Evolutionary conservation across 257 asterid species (phyloP), one percentile per base, ranked within the genome.

Genomic region (Eucommia ulmoides): DNA sequence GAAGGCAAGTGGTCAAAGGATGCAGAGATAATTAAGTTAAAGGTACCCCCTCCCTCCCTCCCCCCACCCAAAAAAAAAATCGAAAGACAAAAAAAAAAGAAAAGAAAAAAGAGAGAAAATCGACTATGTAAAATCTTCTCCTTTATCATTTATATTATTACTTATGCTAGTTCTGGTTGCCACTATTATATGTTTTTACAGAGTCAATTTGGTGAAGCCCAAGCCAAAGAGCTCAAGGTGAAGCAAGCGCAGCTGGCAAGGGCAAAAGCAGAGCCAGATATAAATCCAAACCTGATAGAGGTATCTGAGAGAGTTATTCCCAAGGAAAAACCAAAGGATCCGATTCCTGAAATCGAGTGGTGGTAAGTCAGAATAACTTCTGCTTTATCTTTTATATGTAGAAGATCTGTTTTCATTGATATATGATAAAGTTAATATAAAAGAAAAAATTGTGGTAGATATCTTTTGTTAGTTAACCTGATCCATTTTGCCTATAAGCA

Each of bases 1-100:
- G 99, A 86, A 74, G 99, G 96, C 62, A 91, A 86, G 76, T 91
- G 99, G 96, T 69, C 96, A 51, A 83, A 60, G 68, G 98, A 91
- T 1, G 96, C 96, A 11, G 98, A 91, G 66, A 69, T 68, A 19
- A 75, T 79, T 49, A 91, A 79, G 64, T 41, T 83, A 68, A 91
- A 79, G 93, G 98, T 83, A 65, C 21, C 55, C 33, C 19, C 8
- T 29, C 20, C 17, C 22, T 2, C 16, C 44, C 44, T 35, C 44
- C 16, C 44, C 16, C 44, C 15, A 10, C 11, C n/a, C 44, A 35
- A 10, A 35, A n/a, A n/a, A n/a, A n/a, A n/a, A n/a, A n/a, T n/a
- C n/a, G n/a, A n/a, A n/a, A n/a, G n/a, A n/a, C n/a, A n/a, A n/a
- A n/a, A n/a, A n/a, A n/a, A n/a, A n/a, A n/a, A n/a, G n/a, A n/a